Base-by-base conservation (phyloP, 768 basidiomycete species). In the Xerocomellus amylosporus region DNA sequence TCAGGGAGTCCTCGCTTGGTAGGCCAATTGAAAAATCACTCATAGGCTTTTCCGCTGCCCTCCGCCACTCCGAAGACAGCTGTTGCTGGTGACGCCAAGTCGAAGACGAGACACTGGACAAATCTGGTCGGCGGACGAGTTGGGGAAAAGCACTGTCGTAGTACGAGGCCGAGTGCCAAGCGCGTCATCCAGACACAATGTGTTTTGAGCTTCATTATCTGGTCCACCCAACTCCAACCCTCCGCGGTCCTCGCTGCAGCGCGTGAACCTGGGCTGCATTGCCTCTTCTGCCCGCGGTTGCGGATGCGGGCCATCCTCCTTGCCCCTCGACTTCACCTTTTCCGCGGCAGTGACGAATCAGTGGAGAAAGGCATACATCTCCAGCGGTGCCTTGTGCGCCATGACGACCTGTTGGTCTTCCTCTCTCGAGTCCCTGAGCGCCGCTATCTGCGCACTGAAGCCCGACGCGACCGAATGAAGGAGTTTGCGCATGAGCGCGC, bases 341-440 rank as follows among this genome's bases (percentile, higher is more conserved):
- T 96, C 93, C 2, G 86, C 88, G 0, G 85, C 85, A 12, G 75
- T 73, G 15, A 91, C 88, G 66, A 95, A 95, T 94, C 94, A 98
- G 56, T 86, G 79, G 24, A 98, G 75, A 68, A 98, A 98, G 8
- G 88, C 89, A 69, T 92, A 98, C 78, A 90, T 86, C 69, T 98
- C 97, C 55, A 99, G 77, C 0, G 92, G 83, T 4, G 67, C 59
- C 68, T 87, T 90, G 70, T 93, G 93, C 0, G 75, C 64, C 58
- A 79, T 70, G 62, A 81, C 78, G 2, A 77, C 75, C 53, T 87
- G 77, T 54, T 85, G 80, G 46, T 87, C 82, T 26, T 87, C 90
- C 7, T 80, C 74, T 9, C 89, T 85, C 24, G 90, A 71, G 58
- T 93, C 90, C 49, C 79, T 80, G 30, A 79, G 64, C 5, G 90